These are phyloP conservation scores for Crassisporium funariophilum DNA, from an alignment of 768 basidiomycete species.

Conservation along the genomic window DNA sequence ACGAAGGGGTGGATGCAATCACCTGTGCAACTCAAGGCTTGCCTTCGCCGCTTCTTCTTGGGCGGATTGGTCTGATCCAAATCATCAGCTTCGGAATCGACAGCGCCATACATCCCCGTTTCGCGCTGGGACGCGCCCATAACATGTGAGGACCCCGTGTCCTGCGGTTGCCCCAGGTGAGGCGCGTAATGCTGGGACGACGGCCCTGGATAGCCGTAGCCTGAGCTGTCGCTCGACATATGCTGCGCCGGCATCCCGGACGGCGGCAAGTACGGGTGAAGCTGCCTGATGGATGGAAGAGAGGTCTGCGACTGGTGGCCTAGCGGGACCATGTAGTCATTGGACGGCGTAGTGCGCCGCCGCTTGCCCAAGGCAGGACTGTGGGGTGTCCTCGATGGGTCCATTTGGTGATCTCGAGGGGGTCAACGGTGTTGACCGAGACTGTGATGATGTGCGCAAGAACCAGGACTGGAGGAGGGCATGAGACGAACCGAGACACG, in stretches of 20 bases:
- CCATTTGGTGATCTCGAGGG: slow-evolving; percentile 20
- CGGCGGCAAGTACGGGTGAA: slow-evolving; percentile 67
- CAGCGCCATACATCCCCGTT: slow-evolving; percentile 33
- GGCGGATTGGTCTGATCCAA: slow-evolving; percentile 58
- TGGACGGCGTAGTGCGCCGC: slow-evolving; percentile 22
- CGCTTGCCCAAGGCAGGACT: slow-evolving; percentile 27
- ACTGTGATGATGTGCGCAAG: slow-evolving; percentile 18
- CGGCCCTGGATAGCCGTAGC: slow-evolving; percentile 12
- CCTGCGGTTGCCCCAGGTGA: slow-evolving; percentile 7
- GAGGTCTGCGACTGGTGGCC: slow-evolving; percentile 35
- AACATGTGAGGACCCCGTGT: slow-evolving; percentile 15
- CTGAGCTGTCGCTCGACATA: slow-evolving; percentile 14
- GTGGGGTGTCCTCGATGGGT: slow-evolving; percentile 25
- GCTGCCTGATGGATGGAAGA: slow-evolving; percentile 68
- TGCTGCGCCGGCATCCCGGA: slow-evolving; percentile 40
- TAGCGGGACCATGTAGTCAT: slow-evolving; percentile 22
- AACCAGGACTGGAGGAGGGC: slow-evolving; percentile 23
- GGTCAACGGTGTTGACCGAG: slow-evolving; percentile 17
- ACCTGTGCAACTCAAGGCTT: slow-evolving; percentile 87
- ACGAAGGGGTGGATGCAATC: slow-evolving; percentile 32
- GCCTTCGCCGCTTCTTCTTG: slow-evolving; percentile 82
- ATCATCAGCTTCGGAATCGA: slow-evolving; percentile 62
- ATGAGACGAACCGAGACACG: slow-evolving; percentile 33
- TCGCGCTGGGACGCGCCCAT: slow-evolving; percentile 30
- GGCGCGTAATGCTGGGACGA: slow-evolving; percentile 14